Base-by-base conservation (phyloP, 2,329 filamentous ascomycete genomes). In the Penicillium thymicola region DNA sequence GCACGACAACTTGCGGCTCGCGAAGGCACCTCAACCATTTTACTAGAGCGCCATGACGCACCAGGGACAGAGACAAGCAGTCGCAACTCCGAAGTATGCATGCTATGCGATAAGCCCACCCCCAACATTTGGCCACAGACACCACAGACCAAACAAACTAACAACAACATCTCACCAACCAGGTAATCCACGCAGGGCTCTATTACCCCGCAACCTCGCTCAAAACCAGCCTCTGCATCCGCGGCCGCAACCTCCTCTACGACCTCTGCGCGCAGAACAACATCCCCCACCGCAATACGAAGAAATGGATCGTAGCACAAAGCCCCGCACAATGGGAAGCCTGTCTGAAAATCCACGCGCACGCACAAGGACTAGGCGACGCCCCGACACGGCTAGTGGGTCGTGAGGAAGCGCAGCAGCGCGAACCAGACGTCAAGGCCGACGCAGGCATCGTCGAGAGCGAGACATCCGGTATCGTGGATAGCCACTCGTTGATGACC, bases 251-350 rank as follows among this genome's bases (percentile, higher is more conserved):
- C 32, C 79, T 91, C 71, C 79, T 97, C 57, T 99, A 99, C 75
- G 81, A 79, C 4, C 84, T 96, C 41, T 97, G 93, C 78, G 75
- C 77, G 5, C 77, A 77, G 55, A 79, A 89, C 66, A 74, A 75
- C 55, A 88, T 99, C 49, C 85, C 85, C 0, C 83, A 94, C 75
- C 81, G 81, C 52, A 88, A 88, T 70, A 89, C 86, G 25, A 92
- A 92, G 58, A 97, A 97, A 78, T 97, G 93, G 92, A 89, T 97
- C 67, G 89, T 97, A 1, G 93, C 93, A 0, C 94, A 97, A 77
- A 88, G 86, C 51, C 80, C 81, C 1, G 77, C 76, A 45, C 90
- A 97, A 77, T 82, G 84, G 70, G 81, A 78, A n/a, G 85, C 84
- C 2, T 78, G 76, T 42, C 58, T 75, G 2, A 78, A 79, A 42